Percentiles rank a stretch among this genome's conserved stretches.
Conservation (phyloP, 2,329 filamentous ascomycete genomes). For the Fusarium sp. region DNA sequence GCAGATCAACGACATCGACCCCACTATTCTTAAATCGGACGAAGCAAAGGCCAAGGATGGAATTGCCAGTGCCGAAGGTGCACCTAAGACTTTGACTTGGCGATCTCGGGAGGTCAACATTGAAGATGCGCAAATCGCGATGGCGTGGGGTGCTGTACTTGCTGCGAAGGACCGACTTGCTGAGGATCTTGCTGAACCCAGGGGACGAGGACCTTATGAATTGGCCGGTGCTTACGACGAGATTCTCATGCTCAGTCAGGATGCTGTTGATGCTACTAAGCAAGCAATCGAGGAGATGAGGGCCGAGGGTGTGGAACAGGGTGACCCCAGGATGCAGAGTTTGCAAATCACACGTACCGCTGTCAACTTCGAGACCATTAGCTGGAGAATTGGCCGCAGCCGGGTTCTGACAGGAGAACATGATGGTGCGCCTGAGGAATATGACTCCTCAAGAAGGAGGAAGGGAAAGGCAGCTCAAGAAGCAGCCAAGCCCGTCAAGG, state of each 20-base stretch:
- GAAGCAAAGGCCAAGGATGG: constrained; percentile 63
- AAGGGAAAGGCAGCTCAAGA: constrained; percentile 53
- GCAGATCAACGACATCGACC: constrained; percentile 78
- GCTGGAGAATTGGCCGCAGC: constrained; percentile 95
- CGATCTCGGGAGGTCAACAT: constrained; percentile 86
- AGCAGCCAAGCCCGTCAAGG: constrained; percentile 63
- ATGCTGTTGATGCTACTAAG: constrained; percentile 93
- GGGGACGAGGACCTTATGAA: constrained; percentile 68
- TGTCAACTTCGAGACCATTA: constrained; percentile 93
- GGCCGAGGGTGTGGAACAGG: constrained; percentile 84
- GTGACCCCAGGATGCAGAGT: constrained; percentile 90
- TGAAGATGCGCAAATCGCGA: constrained; percentile 91
- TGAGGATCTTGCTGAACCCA: constrained; percentile 61
- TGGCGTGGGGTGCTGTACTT: constrained; percentile 80
- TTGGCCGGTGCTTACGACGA: constrained; percentile 91
- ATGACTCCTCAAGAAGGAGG: constrained; percentile 65
- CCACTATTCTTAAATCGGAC: constrained; percentile 72
- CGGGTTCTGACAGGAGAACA: constrained; percentile 85
- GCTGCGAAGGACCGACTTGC: constrained; percentile 64
- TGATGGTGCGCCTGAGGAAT: constrained; percentile 77
- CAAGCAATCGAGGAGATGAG: constrained; percentile 91
- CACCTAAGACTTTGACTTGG: constrained; percentile 86
- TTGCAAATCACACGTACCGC: constrained; percentile 93
- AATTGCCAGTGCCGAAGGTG: constrained; percentile 64
- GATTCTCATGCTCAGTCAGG: constrained; percentile 89